Conservation (phyloP, 108 stramenopile species). For the Cylindrotheca fusiformis region DNA sequence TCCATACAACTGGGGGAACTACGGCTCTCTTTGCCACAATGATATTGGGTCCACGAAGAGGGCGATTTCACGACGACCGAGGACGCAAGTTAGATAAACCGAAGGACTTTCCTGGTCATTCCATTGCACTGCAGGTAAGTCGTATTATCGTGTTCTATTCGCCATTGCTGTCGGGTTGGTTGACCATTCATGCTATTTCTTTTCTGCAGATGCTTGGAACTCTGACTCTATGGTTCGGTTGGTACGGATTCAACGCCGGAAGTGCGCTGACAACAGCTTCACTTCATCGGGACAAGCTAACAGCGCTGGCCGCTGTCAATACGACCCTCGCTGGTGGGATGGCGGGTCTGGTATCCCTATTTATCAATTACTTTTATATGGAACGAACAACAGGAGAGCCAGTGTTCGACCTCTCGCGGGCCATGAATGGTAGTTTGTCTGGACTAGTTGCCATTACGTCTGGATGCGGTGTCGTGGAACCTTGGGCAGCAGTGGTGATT, state of each 20-base stretch:
- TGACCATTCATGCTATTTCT: conserved; percentile 1
- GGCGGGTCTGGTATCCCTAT: conserved; percentile 49
- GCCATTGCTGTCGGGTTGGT: background rate
- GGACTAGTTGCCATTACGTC: conserved; percentile 90
- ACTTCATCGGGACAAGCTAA: conserved; percentile 32
- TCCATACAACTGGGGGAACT: conserved; percentile 89
- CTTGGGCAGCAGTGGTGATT: conserved; percentile 84
- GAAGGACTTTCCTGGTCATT: conserved; percentile 69
- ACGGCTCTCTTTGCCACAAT: conserved; percentile 83
- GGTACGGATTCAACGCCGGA: conserved; percentile 95
- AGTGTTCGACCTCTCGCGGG: conserved; percentile 45
- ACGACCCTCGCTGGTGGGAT: conserved; percentile 73
- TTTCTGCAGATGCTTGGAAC: conserved; percentile 43
- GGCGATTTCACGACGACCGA: conserved; percentile 75
- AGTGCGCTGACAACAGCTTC: conserved; percentile 61
- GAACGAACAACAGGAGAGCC: conserved; percentile 55
- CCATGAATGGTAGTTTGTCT: conserved; percentile 62
- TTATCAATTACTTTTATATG: conserved; percentile 37
- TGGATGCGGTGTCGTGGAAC: conserved; percentile 77
- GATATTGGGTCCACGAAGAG: conserved; percentile 82
- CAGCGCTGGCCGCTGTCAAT: conserved; percentile 79
- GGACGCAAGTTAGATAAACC: conserved; percentile 67
- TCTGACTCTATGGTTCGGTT: conserved; percentile 89
- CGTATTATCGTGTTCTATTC: background rate
- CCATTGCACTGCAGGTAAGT: conserved; percentile 74